A percentile compares a stretch with the other conserved stretches of the same genome.
Evolutionary conservation across 805 yeast genomes (phyloP).

Genomic region (Tanozyma kutaoensis): DNA sequence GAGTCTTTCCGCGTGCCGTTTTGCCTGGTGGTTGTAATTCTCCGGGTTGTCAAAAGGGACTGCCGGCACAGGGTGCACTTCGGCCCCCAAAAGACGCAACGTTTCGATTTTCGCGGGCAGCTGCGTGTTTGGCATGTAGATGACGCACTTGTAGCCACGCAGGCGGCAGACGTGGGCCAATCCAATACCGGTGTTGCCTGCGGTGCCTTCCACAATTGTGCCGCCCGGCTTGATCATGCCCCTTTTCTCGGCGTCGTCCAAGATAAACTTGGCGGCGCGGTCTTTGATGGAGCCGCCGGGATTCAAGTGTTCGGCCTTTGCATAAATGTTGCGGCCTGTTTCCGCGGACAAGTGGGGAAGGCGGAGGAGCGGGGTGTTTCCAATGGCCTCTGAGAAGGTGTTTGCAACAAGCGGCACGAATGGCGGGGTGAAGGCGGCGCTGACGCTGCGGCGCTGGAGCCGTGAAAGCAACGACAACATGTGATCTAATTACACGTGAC

Average conservation of each 20-base stretch:
- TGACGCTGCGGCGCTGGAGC: too few relatives aligned
- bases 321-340: slow-evolving; percentile 65
- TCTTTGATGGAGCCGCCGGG: slow-evolving; percentile 93
- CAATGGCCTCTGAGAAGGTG: slow-evolving; percentile 76
- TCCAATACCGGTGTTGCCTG: slow-evolving; percentile 94
- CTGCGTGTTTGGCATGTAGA: slow-evolving; percentile 88
- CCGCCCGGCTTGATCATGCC: slow-evolving; percentile 65
- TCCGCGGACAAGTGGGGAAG: slow-evolving; percentile 42
- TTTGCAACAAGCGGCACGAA: slow-evolving; percentile 53
- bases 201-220: slow-evolving; percentile 86
- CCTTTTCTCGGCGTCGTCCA: slow-evolving; percentile 64
- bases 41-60: slow-evolving; percentile 71
- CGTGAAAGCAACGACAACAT: too few relatives aligned
- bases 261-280: slow-evolving; percentile 69
- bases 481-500: too few relatives aligned
- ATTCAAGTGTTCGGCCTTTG: slow-evolving; percentile 85
- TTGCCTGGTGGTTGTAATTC: slow-evolving; percentile 81
- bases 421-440: slow-evolving; percentile 22
- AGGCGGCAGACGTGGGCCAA: slow-evolving; percentile 71
- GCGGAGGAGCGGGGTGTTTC: slow-evolving; percentile 80
- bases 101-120: slow-evolving; percentile 69
- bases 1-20: slow-evolving; percentile 64
- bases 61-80: slow-evolving; percentile 81
- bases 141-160: slow-evolving; percentile 72
- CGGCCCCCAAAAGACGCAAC: slow-evolving; percentile 67